Base-by-base conservation (phyloP, 1,284 basidiomycete species). In the Sporisorium scitamineum region DNA sequence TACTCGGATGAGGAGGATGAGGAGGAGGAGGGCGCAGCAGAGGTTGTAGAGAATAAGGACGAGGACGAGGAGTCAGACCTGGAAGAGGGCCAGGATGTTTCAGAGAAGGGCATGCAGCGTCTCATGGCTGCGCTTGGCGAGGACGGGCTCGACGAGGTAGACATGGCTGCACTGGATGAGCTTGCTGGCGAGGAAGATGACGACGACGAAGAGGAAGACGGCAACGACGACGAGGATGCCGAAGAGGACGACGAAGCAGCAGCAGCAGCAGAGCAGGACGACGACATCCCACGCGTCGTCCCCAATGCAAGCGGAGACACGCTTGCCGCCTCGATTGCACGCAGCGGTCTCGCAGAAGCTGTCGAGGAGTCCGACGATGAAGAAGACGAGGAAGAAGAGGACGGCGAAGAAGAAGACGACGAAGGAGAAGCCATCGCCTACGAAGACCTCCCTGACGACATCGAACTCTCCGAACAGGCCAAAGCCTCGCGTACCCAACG, bases 21-120 rank as follows among this genome's bases (percentile, higher is more conserved):
- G 34, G 37, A 42, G 14, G 39, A 42, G 53, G 75, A 68, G 31
- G 56, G 61, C 18, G 61, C 61, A 10, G 76, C 66, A 1, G 52
- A 67, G 18, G 57, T 54, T 14, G 69, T 44, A n/a, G 79, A 72
- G 2, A 63, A 73, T 16, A 55, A 54, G 4, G 60, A 63, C 1
- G 69, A 72, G 0, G 75, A 79, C 3, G 80, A 78, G 8, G 76
- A 72, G 9, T 62, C 70, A 31, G 75, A 78, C 44, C 57, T 73
- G 27, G 83, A 80, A 32, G 82, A 84, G n/a, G 81, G 76, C 18
- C 72, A 79, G 47, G 80, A 82, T 51, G 82, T 84, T 13, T 81
- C 79, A 5, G 63, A 80, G 31, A 63, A 79, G 66, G 84, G 84
- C 10, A 62, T 85, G 47, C 67, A 83, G 61, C 64, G 80, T 10